A percentile compares a stretch with the other conserved stretches of the same genome.
Conservation (phyloP, 2,329 filamentous ascomycete genomes). For the Pseudocercospora ulei region DNA sequence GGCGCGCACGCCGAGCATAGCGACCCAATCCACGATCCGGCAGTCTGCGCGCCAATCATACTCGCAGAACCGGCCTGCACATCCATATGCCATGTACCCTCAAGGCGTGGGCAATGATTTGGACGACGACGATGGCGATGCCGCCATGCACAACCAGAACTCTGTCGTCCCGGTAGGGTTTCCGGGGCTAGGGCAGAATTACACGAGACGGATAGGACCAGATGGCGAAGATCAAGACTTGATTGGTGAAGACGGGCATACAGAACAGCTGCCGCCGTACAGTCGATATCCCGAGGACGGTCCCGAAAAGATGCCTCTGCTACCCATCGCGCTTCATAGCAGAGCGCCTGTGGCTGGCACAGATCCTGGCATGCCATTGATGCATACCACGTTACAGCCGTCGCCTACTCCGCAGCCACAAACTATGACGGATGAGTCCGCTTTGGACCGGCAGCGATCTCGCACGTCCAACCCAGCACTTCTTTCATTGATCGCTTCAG, state of each 20-base stretch:
- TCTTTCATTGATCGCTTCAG: constrained; percentile 9
- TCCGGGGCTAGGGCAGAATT: constrained; percentile 53
- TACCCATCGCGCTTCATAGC: constrained; percentile 32
- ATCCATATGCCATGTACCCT: constrained; percentile 78
- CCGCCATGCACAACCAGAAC: constrained; percentile 29
- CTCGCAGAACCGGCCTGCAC: constrained; percentile 50
- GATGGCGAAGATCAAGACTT: constrained; percentile 83
- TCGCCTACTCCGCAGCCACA: constrained; percentile 27
- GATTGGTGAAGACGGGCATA: constrained; percentile 77
- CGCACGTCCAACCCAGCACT: constrained; percentile 10
- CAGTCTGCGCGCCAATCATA: constrained; percentile 47
- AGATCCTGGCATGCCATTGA: constrained; percentile 32
- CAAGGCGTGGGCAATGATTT: constrained; percentile 62
- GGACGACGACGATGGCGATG: constrained; percentile 34
- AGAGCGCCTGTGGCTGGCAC: constrained; percentile 31
- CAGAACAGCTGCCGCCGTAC: constrained; percentile 85
- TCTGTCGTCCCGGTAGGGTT: constrained; percentile 59
- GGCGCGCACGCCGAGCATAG: constrained; percentile 53
- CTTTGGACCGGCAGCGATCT: constrained; percentile 16
- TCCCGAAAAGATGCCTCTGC: constrained; percentile 45
- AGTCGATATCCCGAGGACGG: constrained; percentile 72
- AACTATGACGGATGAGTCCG: constrained; percentile 33
- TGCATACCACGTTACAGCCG: constrained; percentile 31
- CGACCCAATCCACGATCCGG: constrained; percentile 60
- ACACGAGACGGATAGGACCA: constrained; percentile 62